These are phyloP conservation scores for Saccharomyces hybrid DNA, from an alignment of 1,139 yeast species.

Conservation along the genomic window DNA sequence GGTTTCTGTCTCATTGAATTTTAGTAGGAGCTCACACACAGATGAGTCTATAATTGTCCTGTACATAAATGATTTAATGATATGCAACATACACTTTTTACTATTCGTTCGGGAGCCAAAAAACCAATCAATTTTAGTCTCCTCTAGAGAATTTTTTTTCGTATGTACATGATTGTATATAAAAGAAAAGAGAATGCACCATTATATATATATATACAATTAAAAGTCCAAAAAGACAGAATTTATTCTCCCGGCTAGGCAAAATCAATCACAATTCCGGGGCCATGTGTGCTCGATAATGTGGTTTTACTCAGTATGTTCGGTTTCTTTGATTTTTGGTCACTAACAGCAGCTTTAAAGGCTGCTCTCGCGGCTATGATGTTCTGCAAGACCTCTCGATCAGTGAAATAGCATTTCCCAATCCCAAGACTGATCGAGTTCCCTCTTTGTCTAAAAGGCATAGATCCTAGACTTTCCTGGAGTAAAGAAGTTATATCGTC, in stretches of 20 bases:
- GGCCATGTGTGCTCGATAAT: slow-evolving; percentile 69
- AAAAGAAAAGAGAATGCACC: background rate
- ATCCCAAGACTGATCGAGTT: slow-evolving; percentile 56
- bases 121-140: background rate
- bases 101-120: background rate
- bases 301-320: slow-evolving; percentile 65
- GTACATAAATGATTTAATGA: slow-evolving; percentile 5
- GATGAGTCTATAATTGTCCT: background rate
- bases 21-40: background rate
- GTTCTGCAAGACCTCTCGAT: slow-evolving; percentile 66
- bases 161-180: slow-evolving; percentile 2
- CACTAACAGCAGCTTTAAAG: slow-evolving; percentile 49
- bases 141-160: background rate
- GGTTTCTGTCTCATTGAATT: slow-evolving; percentile 75
- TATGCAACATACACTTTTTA: slow-evolving; percentile 1
- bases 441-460: slow-evolving; percentile 63
- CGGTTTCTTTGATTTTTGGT: slow-evolving; percentile 56
- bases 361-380: slow-evolving; percentile 63
- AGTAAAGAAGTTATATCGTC: slow-evolving; percentile 54
- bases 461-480: slow-evolving; percentile 52
- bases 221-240: background rate
- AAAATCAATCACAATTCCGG: slow-evolving; percentile 68
- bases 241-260: slow-evolving; percentile 12
- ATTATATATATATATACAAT: slow-evolving; percentile 1
- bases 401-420: slow-evolving; percentile 74